A percentile compares a stretch with the other conserved stretches of the same genome.
These are phyloP conservation scores for Gilbertella persicaria DNA, from an alignment of 371 early-diverging fungal species.

Conservation along the genomic window DNA sequence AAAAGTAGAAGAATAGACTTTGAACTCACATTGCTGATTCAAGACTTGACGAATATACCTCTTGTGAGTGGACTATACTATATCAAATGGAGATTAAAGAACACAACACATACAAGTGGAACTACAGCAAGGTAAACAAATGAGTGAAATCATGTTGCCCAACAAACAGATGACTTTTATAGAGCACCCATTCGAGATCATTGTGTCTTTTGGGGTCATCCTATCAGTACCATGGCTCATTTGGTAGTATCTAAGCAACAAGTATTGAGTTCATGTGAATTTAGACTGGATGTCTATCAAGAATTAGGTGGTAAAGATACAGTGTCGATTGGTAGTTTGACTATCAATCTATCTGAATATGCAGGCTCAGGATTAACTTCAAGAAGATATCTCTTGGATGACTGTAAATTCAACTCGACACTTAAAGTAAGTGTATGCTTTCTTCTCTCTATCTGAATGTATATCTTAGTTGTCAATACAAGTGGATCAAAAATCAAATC, in stretches of 20 bases:
- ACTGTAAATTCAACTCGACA: conserved; percentile 53
- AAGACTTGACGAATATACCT: conserved; percentile 37
- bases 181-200: conserved; percentile 62
- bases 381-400: conserved; percentile 43
- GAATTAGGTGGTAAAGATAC: conserved; percentile 58
- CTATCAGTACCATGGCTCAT: conserved; percentile 37
- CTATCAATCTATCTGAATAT: conserved; percentile 50
- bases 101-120: conserved; percentile 29
- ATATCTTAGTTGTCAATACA: conserved; percentile 34
- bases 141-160: not conserved
- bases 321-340: conserved; percentile 51
- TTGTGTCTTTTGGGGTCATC: conserved; percentile 50
- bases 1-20: conserved; percentile 36
- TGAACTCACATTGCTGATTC: conserved; percentile 25
- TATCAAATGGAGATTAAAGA: conserved; percentile 33
- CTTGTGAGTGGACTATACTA: conserved; percentile 39
- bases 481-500: conserved; percentile 33
- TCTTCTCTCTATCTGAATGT: not conserved
- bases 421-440: conserved; percentile 32
- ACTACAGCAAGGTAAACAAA: conserved; percentile 21
- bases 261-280: conserved; percentile 58
- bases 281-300: conserved; percentile 58
- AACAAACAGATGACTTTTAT: not conserved
- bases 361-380: conserved; percentile 33
- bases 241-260: conserved; percentile 60